Evolutionary conservation across 2,329 filamentous ascomycete species (phyloP), one percentile per base, ranked within the genome.

Genomic region (Lizonia empirigonia): DNA sequence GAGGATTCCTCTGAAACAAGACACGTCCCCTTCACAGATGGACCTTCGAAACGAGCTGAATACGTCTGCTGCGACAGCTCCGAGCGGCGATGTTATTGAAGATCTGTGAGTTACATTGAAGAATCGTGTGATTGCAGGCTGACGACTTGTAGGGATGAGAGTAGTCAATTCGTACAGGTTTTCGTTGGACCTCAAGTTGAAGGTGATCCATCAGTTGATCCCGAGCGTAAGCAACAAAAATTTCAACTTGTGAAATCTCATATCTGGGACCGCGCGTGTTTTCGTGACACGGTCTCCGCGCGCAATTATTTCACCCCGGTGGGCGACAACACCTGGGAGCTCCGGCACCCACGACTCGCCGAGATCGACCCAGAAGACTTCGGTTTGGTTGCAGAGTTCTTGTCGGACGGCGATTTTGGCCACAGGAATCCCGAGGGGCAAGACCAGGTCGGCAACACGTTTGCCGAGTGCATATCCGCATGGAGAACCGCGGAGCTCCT

Each of bases 401-500:
- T 71, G 1, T 33, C 45, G 0, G 58, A 48, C 7, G 63, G 52
- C 1, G 49, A 57, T 2, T 70, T 70, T 19, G 68, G 68, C 1
- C 19, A 37, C 12, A 38, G 50, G 4, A 4, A 33, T 3, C 49
- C 63, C 2, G 44, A 59, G n/a, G 45, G 37, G 5, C 53, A 60
- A 3, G 53, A 63, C 0, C 32, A 67, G 5, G 37, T 41, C 8
- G 34, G 40, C 0, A 50, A 54, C 5, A 49, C 53, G 0, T 53
- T 70, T 12, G 50, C 46, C 0, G 53, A 69, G 19, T 68, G 65
- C 26, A 46, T 54, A 0, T 44, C 54, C 0, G 63, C 67, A 1
- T 72, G 68, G 67, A 32, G 40, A 0, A 44, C 59, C 1, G 69
- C 59, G 0, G 55, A 64, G 10, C 44, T 40, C 1, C 45, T 72